These are phyloP conservation scores for Solanum okadae DNA, from an alignment of 257 asterid genomes.

Conservation along the genomic window DNA sequence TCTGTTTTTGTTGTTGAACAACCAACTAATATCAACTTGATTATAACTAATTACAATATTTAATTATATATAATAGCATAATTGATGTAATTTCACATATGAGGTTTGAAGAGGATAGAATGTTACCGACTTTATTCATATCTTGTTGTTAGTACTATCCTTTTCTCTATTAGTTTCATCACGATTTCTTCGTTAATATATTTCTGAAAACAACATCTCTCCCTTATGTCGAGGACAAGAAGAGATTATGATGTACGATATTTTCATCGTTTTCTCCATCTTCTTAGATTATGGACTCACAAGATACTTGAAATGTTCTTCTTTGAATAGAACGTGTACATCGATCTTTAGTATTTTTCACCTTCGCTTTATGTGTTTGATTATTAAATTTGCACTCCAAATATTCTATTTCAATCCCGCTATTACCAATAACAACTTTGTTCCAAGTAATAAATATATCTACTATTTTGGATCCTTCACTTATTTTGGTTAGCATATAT, in stretches of 20 bases:
- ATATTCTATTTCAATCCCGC: no score
- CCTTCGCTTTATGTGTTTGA: accelerated
- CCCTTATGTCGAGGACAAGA: neutral
- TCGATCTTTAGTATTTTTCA: no score
- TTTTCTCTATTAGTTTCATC: neutral
- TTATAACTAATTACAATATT: neutral
- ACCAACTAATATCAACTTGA: neutral
- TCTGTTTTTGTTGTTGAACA: neutral
- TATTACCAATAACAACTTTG: no score
- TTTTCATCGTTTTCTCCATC: neutral
- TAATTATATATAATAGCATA: no score
- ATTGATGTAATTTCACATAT: no score
- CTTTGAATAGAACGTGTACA: neutral
- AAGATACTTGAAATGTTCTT: neutral
- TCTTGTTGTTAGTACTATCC: no score
- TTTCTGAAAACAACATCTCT: neutral
- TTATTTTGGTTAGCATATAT: neutral
- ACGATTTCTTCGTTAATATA: neutral
- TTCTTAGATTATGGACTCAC: no score
- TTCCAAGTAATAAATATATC: no score
- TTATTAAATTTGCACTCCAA: no score
- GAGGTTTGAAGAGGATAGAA: no score
- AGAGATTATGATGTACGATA: no score
- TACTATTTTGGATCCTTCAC: neutral
- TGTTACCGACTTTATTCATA: no score